These are phyloP conservation scores for Rhododendron henanense DNA, from an alignment of 148 eudicot genomes.

Conservation along the genomic window DNA sequence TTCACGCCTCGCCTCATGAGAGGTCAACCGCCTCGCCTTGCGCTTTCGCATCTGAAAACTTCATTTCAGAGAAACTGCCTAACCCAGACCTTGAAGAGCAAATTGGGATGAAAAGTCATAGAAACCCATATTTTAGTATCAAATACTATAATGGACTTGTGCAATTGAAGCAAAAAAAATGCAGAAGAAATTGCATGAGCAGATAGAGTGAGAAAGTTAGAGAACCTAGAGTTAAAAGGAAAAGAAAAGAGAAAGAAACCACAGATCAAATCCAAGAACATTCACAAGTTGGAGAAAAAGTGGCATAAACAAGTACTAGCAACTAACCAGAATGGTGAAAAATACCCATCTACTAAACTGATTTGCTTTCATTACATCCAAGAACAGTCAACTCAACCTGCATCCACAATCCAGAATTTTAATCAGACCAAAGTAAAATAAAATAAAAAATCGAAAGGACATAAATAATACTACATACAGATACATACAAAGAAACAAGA, in stretches of 20 bases:
- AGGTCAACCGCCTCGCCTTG: neutral
- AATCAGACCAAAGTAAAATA: neutral
- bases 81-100: neutral
- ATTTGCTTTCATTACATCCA: neutral
- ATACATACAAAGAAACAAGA: neutral
- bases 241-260: neutral
- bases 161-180: neutral
- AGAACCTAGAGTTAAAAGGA: neutral
- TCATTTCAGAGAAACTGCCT: neutral
- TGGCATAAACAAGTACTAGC: neutral
- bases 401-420: slow-evolving; percentile 2
- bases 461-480: neutral
- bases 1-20: neutral
- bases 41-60: neutral
- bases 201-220: neutral
- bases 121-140: neutral
- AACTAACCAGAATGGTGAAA: neutral
- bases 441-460: neutral
- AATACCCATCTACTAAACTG: neutral
- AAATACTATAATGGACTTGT: neutral
- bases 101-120: neutral
- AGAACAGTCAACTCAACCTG: slow-evolving; percentile 11
- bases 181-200: neutral
- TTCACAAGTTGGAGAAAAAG: slow-evolving; percentile 1
- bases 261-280: slow-evolving; percentile 2